Evolutionary conservation across 176 grass and related monocot genomes (phyloP), one percentile per base, ranked within the genome.

Genomic region (Stipa capillata): DNA sequence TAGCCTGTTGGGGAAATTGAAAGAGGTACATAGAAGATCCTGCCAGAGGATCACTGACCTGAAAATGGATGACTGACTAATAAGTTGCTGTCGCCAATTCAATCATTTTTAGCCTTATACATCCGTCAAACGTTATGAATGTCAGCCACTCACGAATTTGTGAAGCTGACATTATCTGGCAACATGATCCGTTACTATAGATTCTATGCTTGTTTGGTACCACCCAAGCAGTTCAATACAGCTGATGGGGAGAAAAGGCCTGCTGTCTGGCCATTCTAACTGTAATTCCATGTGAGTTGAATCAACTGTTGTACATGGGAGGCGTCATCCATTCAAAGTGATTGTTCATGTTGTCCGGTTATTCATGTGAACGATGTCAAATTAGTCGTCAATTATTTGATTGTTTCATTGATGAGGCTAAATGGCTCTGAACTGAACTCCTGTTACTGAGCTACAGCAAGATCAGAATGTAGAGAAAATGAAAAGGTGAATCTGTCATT

Each of bases 61-160:
- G 59, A 67, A 79, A 79, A 75, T 75, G 69, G 74, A 78, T 70
- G 29, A 47, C 75, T 76, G 51, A 75, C 72, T 1, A 75, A 87
- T 76, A 85, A 85, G 83, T 78, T 60, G 73, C 21, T 56, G 41
- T 73, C 58, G 21, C 27, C 31, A 40, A 50, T 66, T 60, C 41
- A 78, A 54, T 18, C 42, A 56, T 83, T 51, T 85, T 24, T 58
- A 40, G 63, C n/a, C 69, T 31, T 40, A 32, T 28, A 44, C 40
- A 60, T 42, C 66, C 18, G 52, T n/a, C n/a, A 27, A 32, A 61
- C 24, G 1, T 73, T 50, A 21, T 28, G 57, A 64, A 64, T n/a
- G 39, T 21, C 57, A 62, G 57, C 58, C 42, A 36, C 31, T 52
- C 57, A 25, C 6, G 29, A 70, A 82, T 59, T 17, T 35, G 41